Evolutionary conservation across 1,284 basidiomycete species (phyloP), one percentile per base, ranked within the genome.

Genomic region (Pseudozyma sp.): DNA sequence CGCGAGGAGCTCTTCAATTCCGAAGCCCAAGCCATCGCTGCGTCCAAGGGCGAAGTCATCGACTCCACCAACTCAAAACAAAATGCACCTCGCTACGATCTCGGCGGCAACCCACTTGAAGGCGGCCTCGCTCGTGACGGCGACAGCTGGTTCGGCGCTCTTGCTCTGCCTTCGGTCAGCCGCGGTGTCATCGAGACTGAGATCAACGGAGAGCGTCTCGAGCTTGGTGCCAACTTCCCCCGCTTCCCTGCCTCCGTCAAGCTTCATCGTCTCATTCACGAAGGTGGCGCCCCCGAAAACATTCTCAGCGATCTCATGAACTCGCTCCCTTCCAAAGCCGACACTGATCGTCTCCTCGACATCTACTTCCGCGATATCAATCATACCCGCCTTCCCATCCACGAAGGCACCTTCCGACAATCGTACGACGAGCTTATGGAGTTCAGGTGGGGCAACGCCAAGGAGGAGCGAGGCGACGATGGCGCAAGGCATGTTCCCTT

Each of bases 361-460:
- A 78, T 79, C 39, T 83, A 79, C 63, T 83, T 83, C 50, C 63
- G 75, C 31, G 80, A 82, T 77, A 94, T 94, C 84, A 97, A 97
- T 83, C 94, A 92, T 88, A 94, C 94, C n/a, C 90, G 94, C 42
- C 94, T 96, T 84, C 94, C 94, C 33, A 89, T 97, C 34, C 93
- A 93, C 48, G 94, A 96, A 74, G 88, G 89, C 50, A 90, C 93
- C 59, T 97, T 97, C 84, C 89, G 94, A 53, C 81, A 88, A 35
- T 90, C 92, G 0, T 97, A 94, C 84, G 88, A 90, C 45, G 91
- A 93, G 31, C 87, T 97, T 47, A 92, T 91, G 80, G 87, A 89
- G 17, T 82, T 81, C 63, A 67, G 77, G 19, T 79, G 77, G 75
- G 79, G 77, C 51, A 70, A 72, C 29, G 67, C 71, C 10, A 62